Percentiles rank a stretch among this genome's conserved stretches.
These are phyloP conservation scores for Ananas comosus DNA, from an alignment of 176 grass and related monocot species.

Conservation along the genomic window DNA sequence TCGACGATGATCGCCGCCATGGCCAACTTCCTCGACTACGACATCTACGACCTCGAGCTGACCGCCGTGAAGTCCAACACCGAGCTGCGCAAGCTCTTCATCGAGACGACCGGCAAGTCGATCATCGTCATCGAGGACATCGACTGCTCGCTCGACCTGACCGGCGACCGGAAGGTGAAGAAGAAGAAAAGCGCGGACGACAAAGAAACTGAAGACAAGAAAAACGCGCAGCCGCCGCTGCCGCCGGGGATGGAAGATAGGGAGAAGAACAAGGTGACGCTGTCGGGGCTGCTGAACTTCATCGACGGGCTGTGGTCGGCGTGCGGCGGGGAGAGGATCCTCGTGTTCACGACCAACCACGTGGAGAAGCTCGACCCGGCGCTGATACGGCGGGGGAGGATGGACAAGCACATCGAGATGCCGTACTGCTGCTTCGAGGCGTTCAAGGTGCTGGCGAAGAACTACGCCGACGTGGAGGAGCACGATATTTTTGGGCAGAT, in stretches of 20 bases:
- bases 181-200: neutral
- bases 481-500: conserved; percentile 17
- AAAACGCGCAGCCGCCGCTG: neutral
- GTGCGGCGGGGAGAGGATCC: conserved; percentile 22
- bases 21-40: conserved; percentile 15
- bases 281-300: conserved; percentile 25
- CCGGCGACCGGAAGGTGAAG: conserved; percentile 15
- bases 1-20: conserved; percentile 20
- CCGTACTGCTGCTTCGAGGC: conserved; percentile 36
- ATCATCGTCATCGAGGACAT: conserved; percentile 29
- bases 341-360: conserved; percentile 26
- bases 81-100: conserved; percentile 21
- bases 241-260: no score
- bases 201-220: neutral
- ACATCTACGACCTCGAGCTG: conserved; percentile 23
- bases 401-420: conserved; percentile 55
- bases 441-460: conserved; percentile 21
- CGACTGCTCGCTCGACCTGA: conserved; percentile 31
- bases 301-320: conserved; percentile 26
- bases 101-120: conserved; percentile 29
- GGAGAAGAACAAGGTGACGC: conserved; percentile 22
- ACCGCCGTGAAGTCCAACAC: conserved; percentile 22
- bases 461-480: conserved; percentile 13
- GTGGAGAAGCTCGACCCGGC: conserved; percentile 29
- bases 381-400: conserved; percentile 32